phyloP scores from a whole-genome alignment of 1,139 yeast species.

The Saccharomycopsis hybrid region DNA sequence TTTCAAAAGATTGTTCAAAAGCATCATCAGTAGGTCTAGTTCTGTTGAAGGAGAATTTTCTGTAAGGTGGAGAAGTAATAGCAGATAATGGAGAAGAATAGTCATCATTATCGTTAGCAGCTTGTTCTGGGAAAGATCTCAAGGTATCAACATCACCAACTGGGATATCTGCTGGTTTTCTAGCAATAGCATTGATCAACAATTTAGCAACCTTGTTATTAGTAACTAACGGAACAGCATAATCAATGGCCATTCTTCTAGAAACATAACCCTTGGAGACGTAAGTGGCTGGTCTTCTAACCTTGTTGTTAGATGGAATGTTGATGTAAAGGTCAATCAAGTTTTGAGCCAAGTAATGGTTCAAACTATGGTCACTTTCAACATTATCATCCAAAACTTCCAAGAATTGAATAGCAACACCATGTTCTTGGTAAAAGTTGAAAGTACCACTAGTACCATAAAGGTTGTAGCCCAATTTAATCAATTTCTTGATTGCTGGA shows the following conservation, averaged over 20 bases:
- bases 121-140: conserved; percentile 19
- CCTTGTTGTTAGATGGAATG: conserved; percentile 93
- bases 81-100: not conserved
- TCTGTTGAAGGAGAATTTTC: conserved; percentile 32
- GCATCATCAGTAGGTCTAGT: conserved; percentile 36
- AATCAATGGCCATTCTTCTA: conserved; percentile 99
- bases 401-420: conserved; percentile 87
- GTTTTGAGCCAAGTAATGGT: conserved; percentile 95
- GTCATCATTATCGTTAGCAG: not conserved
- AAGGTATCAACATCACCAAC: conserved; percentile 21
- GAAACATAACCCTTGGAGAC: conserved; percentile 97
- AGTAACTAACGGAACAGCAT: conserved; percentile 94
- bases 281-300: conserved; percentile 98
- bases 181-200: conserved; percentile 84
- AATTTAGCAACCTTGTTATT: conserved; percentile 97
- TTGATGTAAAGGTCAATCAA: conserved; percentile 94
- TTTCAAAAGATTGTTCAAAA: conserved; percentile 40
- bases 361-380: conserved; percentile 88
- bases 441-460: conserved; percentile 99
- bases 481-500: conserved; percentile 77
- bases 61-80: conserved; percentile 7
- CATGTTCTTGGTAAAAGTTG: conserved; percentile 93
- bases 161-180: conserved; percentile 35
- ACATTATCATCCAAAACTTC: conserved; percentile 82
- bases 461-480: conserved; percentile 79